These are phyloP conservation scores for Biancaea sappan DNA, from an alignment of 306 rosid genomes.

Conservation along the genomic window DNA sequence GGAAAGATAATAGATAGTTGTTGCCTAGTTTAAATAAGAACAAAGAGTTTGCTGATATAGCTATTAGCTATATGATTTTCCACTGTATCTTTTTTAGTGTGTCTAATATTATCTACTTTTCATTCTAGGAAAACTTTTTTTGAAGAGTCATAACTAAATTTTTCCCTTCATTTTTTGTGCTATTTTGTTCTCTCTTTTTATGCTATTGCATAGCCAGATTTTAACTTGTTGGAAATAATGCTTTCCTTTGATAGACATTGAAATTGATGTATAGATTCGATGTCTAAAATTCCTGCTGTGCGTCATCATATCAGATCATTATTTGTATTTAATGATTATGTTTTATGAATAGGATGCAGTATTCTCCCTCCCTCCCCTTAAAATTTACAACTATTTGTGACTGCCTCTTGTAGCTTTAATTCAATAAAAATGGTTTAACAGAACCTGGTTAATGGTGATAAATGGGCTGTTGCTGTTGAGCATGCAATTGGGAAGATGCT, in stretches of 20 bases:
- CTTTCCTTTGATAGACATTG: not conserved
- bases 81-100: not conserved
- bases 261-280: not conserved
- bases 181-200: not conserved
- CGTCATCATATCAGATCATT: not conserved
- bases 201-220: not conserved
- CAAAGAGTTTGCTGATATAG: not conserved
- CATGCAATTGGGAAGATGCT: slow-evolving; percentile 83
- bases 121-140: not conserved
- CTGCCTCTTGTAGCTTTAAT: not conserved
- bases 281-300: not conserved
- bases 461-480: slow-evolving; percentile 84
- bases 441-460: slow-evolving; percentile 70
- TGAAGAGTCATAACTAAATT: not conserved
- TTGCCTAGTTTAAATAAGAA: not conserved
- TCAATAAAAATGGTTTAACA: slow-evolving; percentile 38
- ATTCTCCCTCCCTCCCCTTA: not conserved
- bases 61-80: not conserved
- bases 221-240: not conserved
- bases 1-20: not conserved
- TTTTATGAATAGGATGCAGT: not conserved
- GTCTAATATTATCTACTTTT: not conserved
- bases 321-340: not conserved
- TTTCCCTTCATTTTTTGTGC: not conserved
- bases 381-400: too few relatives aligned